phyloP scores from a whole-genome alignment of 768 basidiomycete genomes.

The Panellus pusillus region DNA sequence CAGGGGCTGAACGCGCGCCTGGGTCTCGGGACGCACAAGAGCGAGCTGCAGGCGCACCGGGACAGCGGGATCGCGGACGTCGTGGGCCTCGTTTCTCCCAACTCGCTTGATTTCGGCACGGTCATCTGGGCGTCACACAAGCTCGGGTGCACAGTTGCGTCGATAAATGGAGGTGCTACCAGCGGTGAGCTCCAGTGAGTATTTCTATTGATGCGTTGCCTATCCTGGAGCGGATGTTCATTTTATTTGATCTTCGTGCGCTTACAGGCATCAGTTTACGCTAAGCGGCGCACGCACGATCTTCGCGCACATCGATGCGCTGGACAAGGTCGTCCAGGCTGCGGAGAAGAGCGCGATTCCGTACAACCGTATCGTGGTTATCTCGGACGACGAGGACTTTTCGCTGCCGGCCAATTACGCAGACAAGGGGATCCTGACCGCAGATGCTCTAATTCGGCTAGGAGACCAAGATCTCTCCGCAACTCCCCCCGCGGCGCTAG shows the following conservation, averaged over 20 bases:
- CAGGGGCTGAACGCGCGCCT: not conserved
- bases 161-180: not conserved
- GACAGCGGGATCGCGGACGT: not conserved
- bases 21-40: not conserved
- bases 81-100: not conserved
- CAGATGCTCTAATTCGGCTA: no score
- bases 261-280: no score
- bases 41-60: not conserved
- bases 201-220: not conserved
- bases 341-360: no score
- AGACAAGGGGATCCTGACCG: no score
- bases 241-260: no score
- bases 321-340: no score
- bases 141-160: constrained; percentile 2
- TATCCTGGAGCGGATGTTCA: not conserved
- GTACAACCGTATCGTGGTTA: no score
- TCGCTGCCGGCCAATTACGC: no score
- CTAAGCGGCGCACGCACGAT: not conserved
- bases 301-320: not conserved
- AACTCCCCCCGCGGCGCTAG: no score
- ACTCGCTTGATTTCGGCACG: not conserved
- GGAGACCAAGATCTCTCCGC: no score
- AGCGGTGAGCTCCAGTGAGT: constrained; percentile 1
- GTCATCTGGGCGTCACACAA: constrained; percentile 7
- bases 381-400: no score